Conservation (phyloP, 371 early-diverging fungal genomes). For the Lichtheimia corymbifera region DNA sequence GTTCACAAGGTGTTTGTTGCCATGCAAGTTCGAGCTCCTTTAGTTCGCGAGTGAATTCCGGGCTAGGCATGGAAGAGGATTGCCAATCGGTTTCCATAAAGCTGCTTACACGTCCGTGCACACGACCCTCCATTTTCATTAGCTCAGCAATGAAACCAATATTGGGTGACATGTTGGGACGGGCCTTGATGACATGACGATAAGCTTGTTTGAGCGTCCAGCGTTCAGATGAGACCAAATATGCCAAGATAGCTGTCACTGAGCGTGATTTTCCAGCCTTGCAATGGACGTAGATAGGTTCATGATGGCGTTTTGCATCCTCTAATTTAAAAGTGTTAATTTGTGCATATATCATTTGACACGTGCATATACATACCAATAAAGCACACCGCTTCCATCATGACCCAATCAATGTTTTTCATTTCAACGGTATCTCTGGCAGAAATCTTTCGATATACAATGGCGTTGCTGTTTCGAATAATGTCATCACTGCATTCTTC, state of each 20-base stretch:
- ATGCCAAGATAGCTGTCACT: constrained; percentile 77
- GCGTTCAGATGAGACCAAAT: constrained; percentile 64
- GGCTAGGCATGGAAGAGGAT: constrained; percentile 23
- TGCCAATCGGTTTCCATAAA: constrained; percentile 49
- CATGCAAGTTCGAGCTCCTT: constrained; percentile 28
- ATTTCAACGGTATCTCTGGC: constrained; percentile 65
- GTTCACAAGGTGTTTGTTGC: constrained; percentile 26
- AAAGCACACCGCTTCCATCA: constrained; percentile 59
- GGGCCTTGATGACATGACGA: constrained; percentile 65
- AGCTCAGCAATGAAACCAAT: constrained; percentile 84
- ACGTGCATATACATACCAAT: constrained; percentile 50
- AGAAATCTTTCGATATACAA: constrained; percentile 58
- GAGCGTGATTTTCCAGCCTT: constrained; percentile 85
- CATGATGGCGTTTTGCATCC: constrained; percentile 46
- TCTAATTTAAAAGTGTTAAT: constrained; percentile 25
- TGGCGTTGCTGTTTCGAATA: constrained; percentile 11
- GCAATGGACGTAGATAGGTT: constrained; percentile 82
- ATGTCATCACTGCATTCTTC: constrained; percentile 61
- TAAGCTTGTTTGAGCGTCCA: constrained; percentile 78
- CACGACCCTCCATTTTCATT: constrained; percentile 70
- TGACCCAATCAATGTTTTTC: constrained; percentile 60
- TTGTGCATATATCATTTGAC: background rate
- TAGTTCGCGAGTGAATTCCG: constrained; percentile 25
- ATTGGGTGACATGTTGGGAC: constrained; percentile 82
- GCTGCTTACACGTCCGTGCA: constrained; percentile 54